Evolutionary conservation across 441 rosid genomes (phyloP), one percentile per base, ranked within the genome.

Genomic region (Gossypium gossypioides): DNA sequence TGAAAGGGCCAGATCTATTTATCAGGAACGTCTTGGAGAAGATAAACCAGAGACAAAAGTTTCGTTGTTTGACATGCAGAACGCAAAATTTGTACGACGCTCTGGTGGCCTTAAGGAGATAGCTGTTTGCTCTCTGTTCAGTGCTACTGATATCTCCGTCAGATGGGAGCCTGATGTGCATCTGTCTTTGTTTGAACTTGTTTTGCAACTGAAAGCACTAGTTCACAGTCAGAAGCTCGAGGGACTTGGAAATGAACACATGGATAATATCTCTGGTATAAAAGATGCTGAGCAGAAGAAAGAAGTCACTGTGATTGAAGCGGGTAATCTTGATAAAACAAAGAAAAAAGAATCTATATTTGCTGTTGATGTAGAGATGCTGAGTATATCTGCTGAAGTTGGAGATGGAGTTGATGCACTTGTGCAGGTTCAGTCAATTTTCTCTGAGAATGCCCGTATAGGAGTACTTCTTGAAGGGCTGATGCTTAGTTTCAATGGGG

Each of bases 381-480:
- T 96, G 77, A 87, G 81, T 50, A 78, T 96, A 81, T 90, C 91
- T 80, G 98, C 93, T 78, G 96, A 67, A 72, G 93, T 76, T 61
- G 99, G 99, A 84, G 99, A 96, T 82, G 98, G 98, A 72, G 96
- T 92, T 75, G 97, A 90, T 58, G 87, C 86, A 69, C 64, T 69
- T 76, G 77, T 96, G 81, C 93, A 88, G 84, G 86, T 91, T 81
- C 97, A 93, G 29, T 96, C 98, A 82, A 96, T 96, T 78, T 96
- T 96, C 83, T 96, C 99, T 3, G 99, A 96, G 88, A 89, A 96
- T 83, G 97, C 96, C 21, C 85, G 88, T 54, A 93, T 96, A 74
- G 99, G 99, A 48, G 87, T 96, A 69, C 97, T 96, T 83, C 91
- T 96, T 79, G 99, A 96, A 86, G 99, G 98, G 56, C 83, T 93